Evolutionary conservation across 2,329 filamentous ascomycete species (phyloP).

Genomic region (Aspergillus proliferans): DNA sequence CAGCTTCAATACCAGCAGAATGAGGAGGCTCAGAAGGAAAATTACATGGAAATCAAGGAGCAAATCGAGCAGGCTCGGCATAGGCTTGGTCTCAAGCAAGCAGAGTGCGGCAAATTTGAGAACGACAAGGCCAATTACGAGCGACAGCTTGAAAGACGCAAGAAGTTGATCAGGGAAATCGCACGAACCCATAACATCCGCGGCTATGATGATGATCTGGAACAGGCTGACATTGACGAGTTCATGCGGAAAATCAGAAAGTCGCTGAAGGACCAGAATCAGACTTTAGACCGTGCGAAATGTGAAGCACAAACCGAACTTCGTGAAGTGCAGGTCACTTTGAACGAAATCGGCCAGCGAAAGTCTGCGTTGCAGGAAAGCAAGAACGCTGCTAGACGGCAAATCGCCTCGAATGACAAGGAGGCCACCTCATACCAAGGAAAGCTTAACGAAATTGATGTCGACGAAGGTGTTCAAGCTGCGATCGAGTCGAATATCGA

Average conservation of each 20-base stretch:
- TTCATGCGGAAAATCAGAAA: constrained; percentile 76
- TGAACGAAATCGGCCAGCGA: constrained; percentile 68
- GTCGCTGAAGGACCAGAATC: constrained; percentile 69
- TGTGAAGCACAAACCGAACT: constrained; percentile 68
- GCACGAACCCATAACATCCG: constrained; percentile 72
- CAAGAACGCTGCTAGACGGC: constrained; percentile 65
- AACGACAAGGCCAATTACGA: constrained; percentile 86
- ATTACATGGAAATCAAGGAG: constrained; percentile 59
- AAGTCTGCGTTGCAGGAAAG: constrained; percentile 67
- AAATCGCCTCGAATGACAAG: constrained; percentile 67
- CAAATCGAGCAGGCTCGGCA: constrained; percentile 44
- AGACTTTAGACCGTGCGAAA: constrained; percentile 67
- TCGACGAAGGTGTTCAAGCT: constrained; percentile 80
- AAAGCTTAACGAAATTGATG: constrained; percentile 64
- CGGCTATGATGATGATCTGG: constrained; percentile 74
- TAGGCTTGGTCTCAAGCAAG: constrained; percentile 35
- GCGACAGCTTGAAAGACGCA: constrained; percentile 65
- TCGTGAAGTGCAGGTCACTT: constrained; percentile 61
- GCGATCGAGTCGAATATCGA: constrained; percentile 67
- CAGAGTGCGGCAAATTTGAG: constrained; percentile 62
- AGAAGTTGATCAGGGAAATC: constrained; percentile 69
- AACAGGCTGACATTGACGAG: constrained; percentile 63
- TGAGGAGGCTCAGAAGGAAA: constrained; percentile 55
- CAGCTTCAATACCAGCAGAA: constrained; percentile 61
- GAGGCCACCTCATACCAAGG: constrained; percentile 61